A percentile compares a stretch with the other conserved stretches of the same genome.
Evolutionary conservation across 1,284 basidiomycete genomes (phyloP).

Genomic region (Polyporus tsugae): DNA sequence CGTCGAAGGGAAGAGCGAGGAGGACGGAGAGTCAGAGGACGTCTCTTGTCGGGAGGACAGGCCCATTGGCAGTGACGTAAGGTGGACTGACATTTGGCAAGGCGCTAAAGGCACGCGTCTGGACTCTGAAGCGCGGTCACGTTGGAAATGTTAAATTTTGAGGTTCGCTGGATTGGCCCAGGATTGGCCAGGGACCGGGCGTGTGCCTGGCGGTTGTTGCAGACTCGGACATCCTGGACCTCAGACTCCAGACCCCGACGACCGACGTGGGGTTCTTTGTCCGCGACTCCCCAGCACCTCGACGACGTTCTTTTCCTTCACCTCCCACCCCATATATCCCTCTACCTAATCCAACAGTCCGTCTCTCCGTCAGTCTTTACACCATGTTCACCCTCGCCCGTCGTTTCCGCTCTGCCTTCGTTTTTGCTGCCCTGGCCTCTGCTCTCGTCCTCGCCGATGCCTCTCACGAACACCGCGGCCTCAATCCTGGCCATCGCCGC

Average conservation of each 20-base stretch:
- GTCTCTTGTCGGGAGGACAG: background rate
- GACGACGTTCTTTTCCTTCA: background rate
- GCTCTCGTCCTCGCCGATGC: conserved; percentile 24
- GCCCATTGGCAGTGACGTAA: background rate
- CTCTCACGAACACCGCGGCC: conserved; percentile 19
- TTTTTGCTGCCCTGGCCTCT: conserved; percentile 27
- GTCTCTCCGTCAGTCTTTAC: conserved; percentile 16
- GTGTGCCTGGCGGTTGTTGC: background rate
- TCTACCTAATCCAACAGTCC: background rate
- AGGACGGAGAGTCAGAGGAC: background rate
- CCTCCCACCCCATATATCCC: background rate
- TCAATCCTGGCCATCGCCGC: conserved; percentile 23
- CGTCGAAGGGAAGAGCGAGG: background rate
- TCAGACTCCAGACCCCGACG: background rate
- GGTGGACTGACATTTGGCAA: background rate
- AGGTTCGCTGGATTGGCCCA: too few species aligned
- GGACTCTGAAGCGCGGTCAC: conserved; percentile 26
- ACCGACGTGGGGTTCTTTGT: background rate
- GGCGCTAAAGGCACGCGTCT: conserved; percentile 11
- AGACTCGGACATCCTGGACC: conserved; percentile 1
- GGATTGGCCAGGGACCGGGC: background rate
- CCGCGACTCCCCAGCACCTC: background rate
- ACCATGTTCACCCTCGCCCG: conserved; percentile 26
- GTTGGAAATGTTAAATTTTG: conserved; percentile 9
- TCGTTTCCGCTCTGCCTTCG: conserved; percentile 28